phyloP scores from a whole-genome alignment of 257 asterid genomes.

The Solanum stenotomum region DNA sequence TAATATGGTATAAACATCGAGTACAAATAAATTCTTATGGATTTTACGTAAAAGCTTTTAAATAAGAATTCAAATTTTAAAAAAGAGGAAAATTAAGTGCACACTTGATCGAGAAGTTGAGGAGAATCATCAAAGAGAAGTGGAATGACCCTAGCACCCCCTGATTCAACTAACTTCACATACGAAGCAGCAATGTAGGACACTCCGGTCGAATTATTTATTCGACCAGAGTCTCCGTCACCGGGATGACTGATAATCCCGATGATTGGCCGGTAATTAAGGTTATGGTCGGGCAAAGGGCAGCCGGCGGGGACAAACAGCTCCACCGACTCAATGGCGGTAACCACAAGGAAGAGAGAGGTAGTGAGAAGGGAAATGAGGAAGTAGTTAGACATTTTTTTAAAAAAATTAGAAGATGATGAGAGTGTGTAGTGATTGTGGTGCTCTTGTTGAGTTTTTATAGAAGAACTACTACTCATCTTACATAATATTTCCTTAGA shows the following conservation, averaged over 20 bases:
- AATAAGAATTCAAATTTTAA: background rate
- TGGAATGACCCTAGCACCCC: constrained; percentile 93
- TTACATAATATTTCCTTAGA: background rate
- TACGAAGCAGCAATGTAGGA: constrained; percentile 89
- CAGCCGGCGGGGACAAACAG: constrained; percentile 15
- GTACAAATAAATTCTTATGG: no score
- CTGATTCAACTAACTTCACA: constrained; percentile 84
- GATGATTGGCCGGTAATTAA: constrained; percentile 71
- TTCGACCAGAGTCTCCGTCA: constrained; percentile 83
- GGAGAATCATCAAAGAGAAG: constrained; percentile 67
- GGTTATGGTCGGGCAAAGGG: constrained; percentile 41
- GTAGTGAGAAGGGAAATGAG: background rate
- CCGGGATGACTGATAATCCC: constrained; percentile 88
- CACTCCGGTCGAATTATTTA: constrained; percentile 43
- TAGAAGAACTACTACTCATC: background rate
- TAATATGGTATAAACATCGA: no score
- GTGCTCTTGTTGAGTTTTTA: background rate
- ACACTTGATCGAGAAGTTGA: constrained; percentile 44
- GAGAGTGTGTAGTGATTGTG: background rate
- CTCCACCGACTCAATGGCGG: background rate
- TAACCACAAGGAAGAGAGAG: background rate
- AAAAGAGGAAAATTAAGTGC: background rate
- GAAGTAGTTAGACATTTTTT: background rate
- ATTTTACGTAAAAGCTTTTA: background rate
- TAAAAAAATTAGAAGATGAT: accelerated